Conservation (phyloP, 352 stramenopile genomes). For the Phytophthora megakarya region DNA sequence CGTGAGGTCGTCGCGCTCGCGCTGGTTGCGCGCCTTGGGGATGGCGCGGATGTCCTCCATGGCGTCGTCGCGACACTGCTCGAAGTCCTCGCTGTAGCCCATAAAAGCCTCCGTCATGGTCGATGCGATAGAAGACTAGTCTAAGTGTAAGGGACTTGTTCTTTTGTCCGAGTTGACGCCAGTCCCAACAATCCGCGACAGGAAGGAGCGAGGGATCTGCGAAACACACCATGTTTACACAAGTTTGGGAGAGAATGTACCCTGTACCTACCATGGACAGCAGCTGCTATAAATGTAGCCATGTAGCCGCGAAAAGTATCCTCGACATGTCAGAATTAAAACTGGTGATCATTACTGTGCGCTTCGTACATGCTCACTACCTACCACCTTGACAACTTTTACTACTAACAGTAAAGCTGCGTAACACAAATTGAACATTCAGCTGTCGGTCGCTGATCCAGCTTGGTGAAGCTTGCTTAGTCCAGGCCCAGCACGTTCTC, state of each 20-base stretch:
- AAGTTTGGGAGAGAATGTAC: too few relatives aligned
- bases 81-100: constrained; percentile 85
- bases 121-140: constrained; percentile 8
- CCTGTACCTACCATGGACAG: constrained; percentile 14
- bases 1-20: constrained; percentile 51
- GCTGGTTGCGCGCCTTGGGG: constrained; percentile 41
- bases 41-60: constrained; percentile 74
- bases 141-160: neutral
- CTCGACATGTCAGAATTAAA: too few relatives aligned
- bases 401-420: constrained; percentile 2
- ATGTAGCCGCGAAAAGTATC: constrained; percentile 17
- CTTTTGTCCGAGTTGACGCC: constrained; percentile 7
- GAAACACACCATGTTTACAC: constrained; percentile 24
- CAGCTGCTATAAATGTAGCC: constrained; percentile 14
- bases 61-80: constrained; percentile 81
- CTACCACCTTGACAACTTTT: constrained; percentile 3
- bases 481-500: constrained; percentile 93
- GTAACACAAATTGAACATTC: constrained; percentile 28
- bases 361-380: neutral
- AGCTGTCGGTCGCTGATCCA: constrained; percentile 13
- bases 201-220: constrained; percentile 24
- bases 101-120: constrained; percentile 82
- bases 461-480: constrained; percentile 50
- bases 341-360: constrained; percentile 5
- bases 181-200: constrained; percentile 33